Base-by-base conservation (phyloP, 2,329 filamentous ascomycete genomes). In the Colletotrichum theobromicola region DNA sequence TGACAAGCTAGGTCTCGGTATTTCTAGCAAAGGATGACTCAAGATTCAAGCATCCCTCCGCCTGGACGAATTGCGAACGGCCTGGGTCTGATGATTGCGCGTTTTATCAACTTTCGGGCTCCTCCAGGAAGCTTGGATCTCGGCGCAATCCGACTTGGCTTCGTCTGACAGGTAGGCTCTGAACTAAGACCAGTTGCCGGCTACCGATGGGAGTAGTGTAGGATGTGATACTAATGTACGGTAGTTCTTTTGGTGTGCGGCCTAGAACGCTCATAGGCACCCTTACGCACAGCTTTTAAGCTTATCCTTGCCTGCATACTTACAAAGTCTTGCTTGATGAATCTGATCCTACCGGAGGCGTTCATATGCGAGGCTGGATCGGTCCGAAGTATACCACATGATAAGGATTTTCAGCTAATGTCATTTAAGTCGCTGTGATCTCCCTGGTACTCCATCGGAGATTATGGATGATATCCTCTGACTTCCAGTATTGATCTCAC, bases 401-500 rank as follows among this genome's bases (percentile, higher is more conserved):
- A 34, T 32, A 0, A 15, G 4, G 18, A 21, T 21, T 13, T 61
- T 32, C 30, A 21, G 30, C 30, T 50, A 32, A 21, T 61, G 13
- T 60, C 57, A 34, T 35, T 35, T 35, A 32, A 61, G 30, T 21
- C 30, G 1, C 30, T 15, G 7, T 30, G 10, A 34, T 34, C 28
- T 61, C 57, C 57, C 30, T 7, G 15, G 53, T 5, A 1, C 2
- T 57, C 3, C 13, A 0, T 5, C 21, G 7, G 1, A 5, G 2
- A 28, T 2, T 1, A 4, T 2, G 3, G 2, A 28, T 2, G 0
- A 4, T 2, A 55, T 5, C 13, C 16, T 13, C 21, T 16, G 9
- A 9, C 7, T 1, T 28, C 42, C 8, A 30, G 16, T 3, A 24
- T 15, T 3, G 42, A 46, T 12, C 16, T 10, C 1, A 2, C n/a